phyloP scores from a whole-genome alignment of 2,329 filamentous ascomycete genomes.

The Chlorencoelia australis region DNA sequence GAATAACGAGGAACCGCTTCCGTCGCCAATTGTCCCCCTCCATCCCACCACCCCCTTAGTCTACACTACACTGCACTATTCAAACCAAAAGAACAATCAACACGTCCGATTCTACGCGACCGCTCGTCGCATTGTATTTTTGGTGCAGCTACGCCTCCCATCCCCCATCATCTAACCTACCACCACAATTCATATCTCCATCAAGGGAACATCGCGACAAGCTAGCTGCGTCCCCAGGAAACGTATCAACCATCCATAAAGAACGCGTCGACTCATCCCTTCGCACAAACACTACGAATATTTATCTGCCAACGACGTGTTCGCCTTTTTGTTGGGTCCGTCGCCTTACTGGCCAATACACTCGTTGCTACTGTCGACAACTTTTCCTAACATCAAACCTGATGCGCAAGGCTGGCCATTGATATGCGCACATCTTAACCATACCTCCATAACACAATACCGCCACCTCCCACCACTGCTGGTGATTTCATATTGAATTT shows the following conservation, averaged over 20 bases:
- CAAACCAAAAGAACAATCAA: constrained; percentile 1
- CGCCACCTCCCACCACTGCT: constrained; percentile 8
- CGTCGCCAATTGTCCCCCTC: constrained; percentile 1
- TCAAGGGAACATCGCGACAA: constrained; percentile 25
- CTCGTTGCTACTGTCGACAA: constrained; percentile 11
- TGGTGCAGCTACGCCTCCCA: constrained; percentile 3
- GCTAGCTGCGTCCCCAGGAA: constrained; percentile 22
- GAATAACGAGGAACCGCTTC: too few relatives aligned
- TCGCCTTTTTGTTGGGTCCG: constrained; percentile 1
- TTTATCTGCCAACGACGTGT: constrained; percentile 8
- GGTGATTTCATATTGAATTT: constrained; percentile 4
- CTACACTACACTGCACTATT: not conserved
- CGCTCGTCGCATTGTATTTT: constrained; percentile 5
- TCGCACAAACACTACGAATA: constrained; percentile 17
- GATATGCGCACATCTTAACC: constrained; percentile 26
- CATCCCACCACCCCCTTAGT: not conserved
- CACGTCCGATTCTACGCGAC: constrained; percentile 1
- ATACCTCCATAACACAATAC: constrained; percentile 14
- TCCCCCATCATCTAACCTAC: constrained; percentile 7
- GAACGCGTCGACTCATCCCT: constrained; percentile 20
- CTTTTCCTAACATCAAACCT: constrained; percentile 17
- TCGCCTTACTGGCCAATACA: constrained; percentile 11
- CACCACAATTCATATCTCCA: too few relatives aligned
- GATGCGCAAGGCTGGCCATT: constrained; percentile 28
- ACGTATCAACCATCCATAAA: constrained; percentile 22